Base-by-base conservation (phyloP, 2,329 filamentous ascomycete species). In the Colletotrichum sp. region DNA sequence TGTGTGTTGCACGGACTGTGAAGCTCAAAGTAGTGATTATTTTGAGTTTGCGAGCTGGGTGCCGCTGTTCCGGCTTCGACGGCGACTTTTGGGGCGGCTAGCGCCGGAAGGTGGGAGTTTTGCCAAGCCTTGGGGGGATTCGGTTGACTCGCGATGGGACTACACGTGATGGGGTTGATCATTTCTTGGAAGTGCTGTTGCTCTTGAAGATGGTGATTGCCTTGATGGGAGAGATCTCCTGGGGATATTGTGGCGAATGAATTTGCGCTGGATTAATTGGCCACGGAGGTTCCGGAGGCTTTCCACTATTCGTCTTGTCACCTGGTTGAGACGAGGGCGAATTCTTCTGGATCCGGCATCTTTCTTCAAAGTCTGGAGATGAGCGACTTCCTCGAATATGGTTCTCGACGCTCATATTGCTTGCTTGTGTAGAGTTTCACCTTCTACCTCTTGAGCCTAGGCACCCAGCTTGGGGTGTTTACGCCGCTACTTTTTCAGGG, bases 391-490 rank as follows among this genome's bases (percentile, higher is more conserved):
- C 6, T 43, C 4, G 38, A n/a, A 47, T 21, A 3, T 47, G 0
- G 9, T n/a, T n/a, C 18, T 47, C 18, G 38, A 47, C 9, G 38
- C 38, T 12, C 38, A 21, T 47, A 47, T 47, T n/a, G 5, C 38
- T 47, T 47, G 18, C 5, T n/a, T n/a, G 5, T 2, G 9, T n/a
- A 11, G 38, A 43, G 0, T n/a, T 12, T 0, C 1, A 47, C n/a
- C 18, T 12, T n/a, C 43, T 21, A 21, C 6, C 43, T 12, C 6
- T 0, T 13, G n/a, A 4, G 11, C 5, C 43, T 21, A 47, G 8
- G 6, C 38, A n/a, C 8, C 9, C 8, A 6, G 18, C 0, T 18
- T 43, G 18, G 38, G 9, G 18, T 47, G 38, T 12, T n/a, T 47
- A n/a, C 6, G 38, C 18, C 9, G 38, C 18, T 12, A 47, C 9